phyloP scores from a whole-genome alignment of 176 grass and related monocot genomes.

The Aechmea fasciata region DNA sequence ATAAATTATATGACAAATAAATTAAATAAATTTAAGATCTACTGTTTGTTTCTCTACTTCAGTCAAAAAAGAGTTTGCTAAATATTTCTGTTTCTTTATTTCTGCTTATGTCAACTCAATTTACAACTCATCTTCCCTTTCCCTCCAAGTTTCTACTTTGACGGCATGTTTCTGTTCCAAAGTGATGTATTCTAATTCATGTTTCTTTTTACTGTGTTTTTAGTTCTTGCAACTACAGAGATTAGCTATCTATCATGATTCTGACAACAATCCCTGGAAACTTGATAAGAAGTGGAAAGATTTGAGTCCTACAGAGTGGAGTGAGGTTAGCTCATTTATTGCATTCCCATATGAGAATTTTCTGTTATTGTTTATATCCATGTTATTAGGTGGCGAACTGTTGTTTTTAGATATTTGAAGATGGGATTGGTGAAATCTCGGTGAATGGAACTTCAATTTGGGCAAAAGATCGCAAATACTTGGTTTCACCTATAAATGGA shows the following conservation, averaged over 20 bases:
- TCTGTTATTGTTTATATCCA: neutral
- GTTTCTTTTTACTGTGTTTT: slow-evolving; percentile 22
- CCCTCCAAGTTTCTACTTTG: neutral
- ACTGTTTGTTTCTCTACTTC: no score
- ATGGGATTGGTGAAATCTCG: slow-evolving; percentile 58
- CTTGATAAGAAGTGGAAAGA: slow-evolving; percentile 89
- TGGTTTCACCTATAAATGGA: slow-evolving; percentile 97
- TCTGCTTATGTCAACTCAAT: no score
- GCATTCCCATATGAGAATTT: neutral
- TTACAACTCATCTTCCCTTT: no score
- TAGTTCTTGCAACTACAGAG: slow-evolving; percentile 83
- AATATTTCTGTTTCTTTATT: no score
- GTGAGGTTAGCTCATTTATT: slow-evolving; percentile 48
- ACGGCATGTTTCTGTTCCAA: neutral
- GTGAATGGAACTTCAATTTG: slow-evolving; percentile 32
- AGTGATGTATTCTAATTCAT: slow-evolving; percentile 11
- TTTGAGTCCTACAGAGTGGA: slow-evolving; percentile 76
- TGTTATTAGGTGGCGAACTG: slow-evolving; percentile 1
- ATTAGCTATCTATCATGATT: slow-evolving; percentile 90
- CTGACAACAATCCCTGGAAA: slow-evolving; percentile 65
- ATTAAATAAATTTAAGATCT: no score
- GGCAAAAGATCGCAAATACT: slow-evolving; percentile 65
- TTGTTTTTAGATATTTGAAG: slow-evolving; percentile 71
- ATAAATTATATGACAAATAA: no score
- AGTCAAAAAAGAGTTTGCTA: no score